Base-by-base conservation (phyloP, 1,284 basidiomycete species). In the Athelia sp. region DNA sequence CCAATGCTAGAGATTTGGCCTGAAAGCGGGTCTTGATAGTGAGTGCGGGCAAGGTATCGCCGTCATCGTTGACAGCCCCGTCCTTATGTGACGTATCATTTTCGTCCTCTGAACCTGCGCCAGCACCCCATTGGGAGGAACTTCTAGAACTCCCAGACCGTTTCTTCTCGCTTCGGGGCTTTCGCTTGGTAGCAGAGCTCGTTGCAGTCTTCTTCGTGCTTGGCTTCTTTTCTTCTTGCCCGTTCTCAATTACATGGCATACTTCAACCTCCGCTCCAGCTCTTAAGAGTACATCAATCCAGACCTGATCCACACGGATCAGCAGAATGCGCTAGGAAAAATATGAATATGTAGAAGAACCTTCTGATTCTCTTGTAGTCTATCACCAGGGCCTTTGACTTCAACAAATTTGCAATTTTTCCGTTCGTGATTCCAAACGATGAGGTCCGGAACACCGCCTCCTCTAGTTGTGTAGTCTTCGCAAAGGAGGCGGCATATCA, bases 321-420 rank as follows among this genome's bases (percentile, higher is more conserved):
- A 26, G 10, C n/a, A 22, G n/a, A n/a, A 44, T 44, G 43, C 22
- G 43, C 15, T 9, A n/a, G n/a, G n/a, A n/a, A n/a, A n/a, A n/a
- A n/a, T n/a, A n/a, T n/a, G n/a, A n/a, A n/a, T n/a, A n/a, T n/a
- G n/a, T n/a, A n/a, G 6, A 22, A 23, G 4, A 8, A 93, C 92
- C 70, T 91, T 94, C 66, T 99, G 96, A 52, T 93, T 97, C 62
- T 96, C 93, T 51, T 83, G 85, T 10, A 96, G 74, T 26, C 64
- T 74, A 68, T 99, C 96, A 4, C 90, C 90, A 0, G 96, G 95
- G 0, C 96, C 93, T 67, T 99, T 99, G 53, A 99, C 94, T 62
- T 99, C 96, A 35, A 94, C 90, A 60, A 98, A 98, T 59, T 88
- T 86, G 60, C 85, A 88, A 15, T 73, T 65, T 17, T 69, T 66